phyloP scores from a whole-genome alignment of 495 filamentous ascomycete genomes.

The Podospora sp. region DNA sequence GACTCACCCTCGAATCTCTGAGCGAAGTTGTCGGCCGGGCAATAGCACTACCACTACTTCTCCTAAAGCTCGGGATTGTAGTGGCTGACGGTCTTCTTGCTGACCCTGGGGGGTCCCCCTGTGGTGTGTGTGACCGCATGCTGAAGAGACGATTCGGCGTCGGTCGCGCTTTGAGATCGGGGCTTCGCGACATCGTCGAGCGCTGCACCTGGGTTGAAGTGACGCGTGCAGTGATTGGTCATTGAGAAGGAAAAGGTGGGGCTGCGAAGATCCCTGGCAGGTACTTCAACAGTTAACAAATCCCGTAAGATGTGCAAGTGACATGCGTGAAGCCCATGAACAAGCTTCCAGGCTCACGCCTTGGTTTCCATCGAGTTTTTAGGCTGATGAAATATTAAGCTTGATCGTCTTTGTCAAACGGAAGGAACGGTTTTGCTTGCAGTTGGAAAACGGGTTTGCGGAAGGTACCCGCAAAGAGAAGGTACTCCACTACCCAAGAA shows the following conservation, averaged over 20 bases:
- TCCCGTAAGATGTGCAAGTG: too few relatives aligned
- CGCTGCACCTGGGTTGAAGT: background rate
- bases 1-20: constrained; percentile 47
- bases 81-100: constrained; percentile 30
- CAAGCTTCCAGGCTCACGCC: too few relatives aligned
- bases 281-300: too few relatives aligned
- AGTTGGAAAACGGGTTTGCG: background rate
- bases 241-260: background rate
- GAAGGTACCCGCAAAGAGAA: background rate
- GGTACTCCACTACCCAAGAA: too few relatives aligned
- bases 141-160: constrained; percentile 13
- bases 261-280: background rate
- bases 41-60: constrained; percentile 36
- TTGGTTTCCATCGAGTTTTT: too few relatives aligned
- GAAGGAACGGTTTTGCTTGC: too few relatives aligned
- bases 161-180: constrained; percentile 21
- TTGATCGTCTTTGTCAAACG: too few relatives aligned
- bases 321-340: too few relatives aligned
- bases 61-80: constrained; percentile 37
- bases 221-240: background rate
- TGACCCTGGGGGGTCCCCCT: constrained; percentile 35
- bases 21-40: constrained; percentile 32
- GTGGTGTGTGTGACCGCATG: constrained; percentile 37
- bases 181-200: constrained; percentile 10
- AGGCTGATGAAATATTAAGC: too few relatives aligned